Conservation (phyloP, 2,329 filamentous ascomycete species). For the Moelleriella libera region DNA sequence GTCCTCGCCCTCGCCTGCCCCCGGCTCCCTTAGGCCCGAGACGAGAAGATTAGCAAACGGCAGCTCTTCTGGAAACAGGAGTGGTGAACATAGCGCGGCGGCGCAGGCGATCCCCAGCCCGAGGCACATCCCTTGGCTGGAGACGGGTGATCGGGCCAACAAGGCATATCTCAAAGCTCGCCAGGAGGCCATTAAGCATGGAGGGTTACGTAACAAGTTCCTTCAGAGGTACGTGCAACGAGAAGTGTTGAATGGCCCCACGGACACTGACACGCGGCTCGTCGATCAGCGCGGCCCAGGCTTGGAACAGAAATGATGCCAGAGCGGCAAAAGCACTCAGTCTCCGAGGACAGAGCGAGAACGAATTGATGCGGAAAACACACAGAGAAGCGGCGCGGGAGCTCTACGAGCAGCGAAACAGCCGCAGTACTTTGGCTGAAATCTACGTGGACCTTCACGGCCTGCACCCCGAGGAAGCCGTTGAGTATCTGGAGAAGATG, state of each 20-base stretch:
- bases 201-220: constrained; percentile 92
- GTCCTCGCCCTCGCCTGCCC: constrained; percentile 78
- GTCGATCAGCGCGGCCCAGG: constrained; percentile 66
- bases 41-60: constrained; percentile 22
- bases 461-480: constrained; percentile 95
- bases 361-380: constrained; percentile 92
- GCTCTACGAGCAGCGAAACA: constrained; percentile 88
- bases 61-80: constrained; percentile 10
- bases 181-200: constrained; percentile 93
- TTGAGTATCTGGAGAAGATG: constrained; percentile 82
- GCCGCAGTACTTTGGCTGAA: constrained; percentile 46
- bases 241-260: neutral
- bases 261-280: neutral
- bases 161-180: constrained; percentile 90
- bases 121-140: constrained; percentile 90
- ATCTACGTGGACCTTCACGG: constrained; percentile 93
- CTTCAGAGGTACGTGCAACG: constrained; percentile 58
- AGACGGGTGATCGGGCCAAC: constrained; percentile 83
- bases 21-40: constrained; percentile 43
- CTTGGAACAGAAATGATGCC: constrained; percentile 96
- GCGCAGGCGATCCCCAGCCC: constrained; percentile 76
- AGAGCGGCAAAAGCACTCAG: constrained; percentile 90
- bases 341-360: constrained; percentile 88
- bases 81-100: constrained; percentile 64
- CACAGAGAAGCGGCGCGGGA: constrained; percentile 86